These are phyloP conservation scores for Lathyrus oleraceus DNA, from an alignment of 306 rosid species.

Conservation along the genomic window DNA sequence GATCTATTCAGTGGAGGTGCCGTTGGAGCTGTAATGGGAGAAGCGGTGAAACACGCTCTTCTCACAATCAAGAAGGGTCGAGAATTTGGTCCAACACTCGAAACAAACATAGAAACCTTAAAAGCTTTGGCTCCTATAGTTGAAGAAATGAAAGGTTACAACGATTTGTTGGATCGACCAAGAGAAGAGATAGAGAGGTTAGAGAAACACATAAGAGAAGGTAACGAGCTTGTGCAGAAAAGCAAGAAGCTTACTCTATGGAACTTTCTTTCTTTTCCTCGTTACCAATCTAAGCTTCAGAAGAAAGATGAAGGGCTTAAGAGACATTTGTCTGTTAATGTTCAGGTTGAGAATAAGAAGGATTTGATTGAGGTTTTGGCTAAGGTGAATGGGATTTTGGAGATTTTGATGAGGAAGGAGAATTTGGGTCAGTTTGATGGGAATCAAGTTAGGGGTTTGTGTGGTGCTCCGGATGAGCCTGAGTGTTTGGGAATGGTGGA, in stretches of 20 bases:
- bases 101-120: constrained; percentile 26
- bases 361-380: constrained; percentile 24
- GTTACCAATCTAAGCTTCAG: constrained; percentile 32
- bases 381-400: not conserved
- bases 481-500: constrained; percentile 42
- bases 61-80: constrained; percentile 20
- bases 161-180: constrained; percentile 31
- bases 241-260: constrained; percentile 35
- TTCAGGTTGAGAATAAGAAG: constrained; percentile 31
- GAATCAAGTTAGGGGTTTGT: not conserved
- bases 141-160: constrained; percentile 21
- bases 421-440: constrained; percentile 1
- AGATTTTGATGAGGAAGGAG: not conserved
- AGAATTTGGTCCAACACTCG: not conserved
- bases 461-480: constrained; percentile 45
- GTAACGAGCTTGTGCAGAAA: constrained; percentile 34
- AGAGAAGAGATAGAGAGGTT: constrained; percentile 20
- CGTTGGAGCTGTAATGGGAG: constrained; percentile 30
- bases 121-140: constrained; percentile 18
- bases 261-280: constrained; percentile 23
- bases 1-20: constrained; percentile 15
- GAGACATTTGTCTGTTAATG: constrained; percentile 16
- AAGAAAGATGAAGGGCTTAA: not conserved
- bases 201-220: constrained; percentile 18
- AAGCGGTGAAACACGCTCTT: not conserved